Conservation (phyloP, 1,284 basidiomycete species). For the Papiliotrema terrestris region DNA sequence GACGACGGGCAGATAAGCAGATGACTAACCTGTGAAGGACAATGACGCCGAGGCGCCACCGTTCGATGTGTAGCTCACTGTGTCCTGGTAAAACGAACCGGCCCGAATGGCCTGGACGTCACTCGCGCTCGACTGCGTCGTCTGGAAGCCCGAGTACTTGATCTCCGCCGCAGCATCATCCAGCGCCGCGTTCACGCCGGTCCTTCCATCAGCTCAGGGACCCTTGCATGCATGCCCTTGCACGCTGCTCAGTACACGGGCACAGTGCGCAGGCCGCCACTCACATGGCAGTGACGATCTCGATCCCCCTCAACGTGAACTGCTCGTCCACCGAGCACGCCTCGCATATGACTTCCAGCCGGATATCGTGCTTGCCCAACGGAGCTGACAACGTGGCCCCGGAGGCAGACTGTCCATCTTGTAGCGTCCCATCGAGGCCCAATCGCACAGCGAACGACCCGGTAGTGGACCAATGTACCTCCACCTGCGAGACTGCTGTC, state of each 20-base stretch:
- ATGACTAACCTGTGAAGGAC: slow-evolving; percentile 22
- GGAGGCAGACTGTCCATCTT: slow-evolving; percentile 4
- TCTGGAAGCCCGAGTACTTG: slow-evolving; percentile 26
- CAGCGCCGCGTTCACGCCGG: slow-evolving; percentile 19
- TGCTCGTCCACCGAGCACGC: slow-evolving; percentile 3
- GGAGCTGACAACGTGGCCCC: slow-evolving; percentile 6
- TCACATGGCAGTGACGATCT: slow-evolving; percentile 10
- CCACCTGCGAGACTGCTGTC: slow-evolving; percentile 14
- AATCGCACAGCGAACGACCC: slow-evolving; percentile 7
- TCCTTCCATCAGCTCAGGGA: slow-evolving; percentile 3
- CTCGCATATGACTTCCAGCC: slow-evolving; percentile 16
- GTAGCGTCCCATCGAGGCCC: slow-evolving; percentile 20
- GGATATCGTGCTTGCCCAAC: slow-evolving; percentile 17
- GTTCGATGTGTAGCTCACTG: slow-evolving; percentile 28
- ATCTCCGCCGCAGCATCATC: slow-evolving; percentile 28
- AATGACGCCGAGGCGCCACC: slow-evolving; percentile 19
- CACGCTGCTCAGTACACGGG: no score
- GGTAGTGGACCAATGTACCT: slow-evolving; percentile 9
- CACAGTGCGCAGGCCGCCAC: neutral
- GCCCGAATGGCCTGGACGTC: slow-evolving; percentile 14
- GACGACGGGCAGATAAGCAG: no score
- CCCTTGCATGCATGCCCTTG: no score
- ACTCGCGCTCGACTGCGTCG: slow-evolving; percentile 10
- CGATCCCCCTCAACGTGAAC: slow-evolving; percentile 19
- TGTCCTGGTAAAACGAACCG: slow-evolving; percentile 24